Base-by-base conservation (phyloP, 2,329 filamentous ascomycete genomes). In the Clonostachys rosea region DNA sequence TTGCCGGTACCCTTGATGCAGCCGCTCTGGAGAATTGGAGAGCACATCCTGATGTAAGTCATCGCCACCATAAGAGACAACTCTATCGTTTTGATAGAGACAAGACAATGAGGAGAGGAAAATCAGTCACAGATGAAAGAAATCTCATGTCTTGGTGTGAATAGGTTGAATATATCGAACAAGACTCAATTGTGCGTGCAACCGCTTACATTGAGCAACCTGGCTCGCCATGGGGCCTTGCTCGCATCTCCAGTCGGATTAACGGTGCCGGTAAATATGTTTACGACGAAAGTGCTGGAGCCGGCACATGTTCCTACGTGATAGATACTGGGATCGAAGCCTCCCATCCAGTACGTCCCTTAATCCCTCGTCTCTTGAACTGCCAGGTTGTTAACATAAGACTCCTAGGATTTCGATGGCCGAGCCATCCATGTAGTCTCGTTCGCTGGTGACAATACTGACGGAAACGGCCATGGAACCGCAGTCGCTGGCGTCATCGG, bases 391-490 rank as follows among this genome's bases (percentile, higher is more conserved):
- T 17, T 20, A 5, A 18, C 37, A 18, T 40, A 44, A 44, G 12
- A 10, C 24, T 30, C 11, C 3, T 8, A 51, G 50, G 55, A 56
- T 36, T 56, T 59, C 40, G 55, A 45, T 11, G 56, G 54, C 42
- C 55, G 56, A 20, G 56, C 47, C 4, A 30, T 39, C 49, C 11
- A 43, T 35, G 43, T 44, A 40, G 37, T 44, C 53, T 39, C 52
- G 46, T 44, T 49, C 45, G 17, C 49, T 49, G 46, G 44, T n/a
- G 24, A 33, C 44, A 40, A 34, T 9, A 40, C 42, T 35, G 52
- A 56, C 45, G 46, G 53, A 17, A 52, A 62, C 48, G 67, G 67
- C 34, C 66, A 71, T 54, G 67, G 67, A 40, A 69, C 67, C 4
- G 54, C 59, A 37, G 51, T 57, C 18, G 54, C 57, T 8, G 55